phyloP scores from a whole-genome alignment of 345 rosid species.

The Euphorbia tirucalli region DNA sequence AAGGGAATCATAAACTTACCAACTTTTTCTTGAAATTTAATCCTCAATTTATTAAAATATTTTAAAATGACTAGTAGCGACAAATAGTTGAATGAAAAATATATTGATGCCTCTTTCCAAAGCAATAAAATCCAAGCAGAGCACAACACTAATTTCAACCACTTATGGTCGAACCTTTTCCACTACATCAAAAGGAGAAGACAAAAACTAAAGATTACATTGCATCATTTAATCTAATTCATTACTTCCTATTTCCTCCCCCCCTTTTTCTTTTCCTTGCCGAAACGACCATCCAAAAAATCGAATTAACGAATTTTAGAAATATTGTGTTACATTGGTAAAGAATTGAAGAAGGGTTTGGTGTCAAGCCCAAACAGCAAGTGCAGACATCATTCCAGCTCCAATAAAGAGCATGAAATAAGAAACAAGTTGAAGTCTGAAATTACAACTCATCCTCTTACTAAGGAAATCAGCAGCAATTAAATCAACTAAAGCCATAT shows the following conservation, averaged over 20 bases:
- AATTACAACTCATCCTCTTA: slow-evolving; percentile 86
- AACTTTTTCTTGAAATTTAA: no score
- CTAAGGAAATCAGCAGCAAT: slow-evolving; percentile 92
- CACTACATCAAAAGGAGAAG: background rate
- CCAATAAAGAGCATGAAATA: slow-evolving; percentile 78
- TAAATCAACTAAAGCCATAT: slow-evolving; percentile 92
- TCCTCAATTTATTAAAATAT: no score
- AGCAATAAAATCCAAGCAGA: background rate
- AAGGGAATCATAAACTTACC: no score
- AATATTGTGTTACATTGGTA: background rate
- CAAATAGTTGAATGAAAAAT: background rate
- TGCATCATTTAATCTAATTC: background rate
- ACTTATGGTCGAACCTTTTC: background rate
- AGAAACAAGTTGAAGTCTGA: slow-evolving; percentile 66
- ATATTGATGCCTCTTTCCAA: background rate
- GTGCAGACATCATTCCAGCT: slow-evolving; percentile 84
- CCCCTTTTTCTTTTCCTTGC: no score
- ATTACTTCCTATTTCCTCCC: background rate
- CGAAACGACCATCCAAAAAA: background rate
- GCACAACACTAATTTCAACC: background rate
- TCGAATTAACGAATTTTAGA: background rate
- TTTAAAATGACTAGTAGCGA: no score
- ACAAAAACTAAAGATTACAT: background rate
- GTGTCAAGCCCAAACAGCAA: slow-evolving; percentile 67
- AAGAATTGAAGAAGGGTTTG: no score